Percentiles rank a stretch among this genome's conserved stretches.
phyloP scores from a whole-genome alignment of 352 stramenopile genomes.

The Aphanomyces euteiches region DNA sequence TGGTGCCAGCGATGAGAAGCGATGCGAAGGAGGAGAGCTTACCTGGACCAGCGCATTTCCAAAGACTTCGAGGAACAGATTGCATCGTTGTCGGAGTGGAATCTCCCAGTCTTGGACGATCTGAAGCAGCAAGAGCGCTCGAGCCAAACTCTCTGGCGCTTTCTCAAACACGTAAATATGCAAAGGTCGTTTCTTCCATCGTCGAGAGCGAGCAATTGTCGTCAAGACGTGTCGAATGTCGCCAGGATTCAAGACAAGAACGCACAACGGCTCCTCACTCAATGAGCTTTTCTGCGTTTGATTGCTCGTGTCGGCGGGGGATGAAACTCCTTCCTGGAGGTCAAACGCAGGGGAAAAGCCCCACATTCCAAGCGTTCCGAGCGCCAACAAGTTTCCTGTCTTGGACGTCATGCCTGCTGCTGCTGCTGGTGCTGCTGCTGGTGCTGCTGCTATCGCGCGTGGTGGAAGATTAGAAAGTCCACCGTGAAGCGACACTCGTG shows the following conservation, averaged over 20 bases:
- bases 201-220: slow-evolving; percentile 36
- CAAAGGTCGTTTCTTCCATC: slow-evolving; percentile 39
- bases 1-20: slow-evolving; percentile 29
- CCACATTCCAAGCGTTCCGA: slow-evolving; percentile 84
- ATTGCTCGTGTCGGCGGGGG: background rate
- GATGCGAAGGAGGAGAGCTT: slow-evolving; percentile 14
- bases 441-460: background rate
- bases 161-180: slow-evolving; percentile 90
- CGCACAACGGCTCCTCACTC: slow-evolving; percentile 39
- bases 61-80: slow-evolving; percentile 91
- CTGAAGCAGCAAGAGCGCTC: slow-evolving; percentile 85
- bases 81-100: slow-evolving; percentile 85
- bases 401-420: slow-evolving; percentile 8
- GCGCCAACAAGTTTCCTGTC: slow-evolving; percentile 20
- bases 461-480: no score
- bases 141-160: slow-evolving; percentile 77
- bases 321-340: slow-evolving; percentile 35
- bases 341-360: slow-evolving; percentile 80
- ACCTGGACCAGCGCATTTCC: slow-evolving; percentile 88
- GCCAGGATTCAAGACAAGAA: slow-evolving; percentile 62
- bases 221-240: slow-evolving; percentile 77
- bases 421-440: background rate
- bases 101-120: slow-evolving; percentile 84
- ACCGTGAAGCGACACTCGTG: no score
- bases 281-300: slow-evolving; percentile 2